Evolutionary conservation across 805 yeast species (phyloP), one percentile per base, ranked within the genome.

Genomic region (Yarrowia deformans): DNA sequence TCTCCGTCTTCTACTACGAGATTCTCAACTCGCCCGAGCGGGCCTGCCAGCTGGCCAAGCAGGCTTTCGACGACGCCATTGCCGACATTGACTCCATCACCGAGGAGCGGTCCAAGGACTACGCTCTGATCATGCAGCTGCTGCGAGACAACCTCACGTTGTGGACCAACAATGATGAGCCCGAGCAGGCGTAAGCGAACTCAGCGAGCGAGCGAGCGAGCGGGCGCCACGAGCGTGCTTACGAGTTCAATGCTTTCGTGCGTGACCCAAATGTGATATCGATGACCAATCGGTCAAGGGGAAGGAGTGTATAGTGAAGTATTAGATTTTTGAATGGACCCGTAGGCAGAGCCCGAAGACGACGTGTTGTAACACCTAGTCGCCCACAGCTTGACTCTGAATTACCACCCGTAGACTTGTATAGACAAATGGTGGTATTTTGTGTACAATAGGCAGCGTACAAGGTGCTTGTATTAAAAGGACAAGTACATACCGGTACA

Each of bases 1-100:
- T 94, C 85, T 92, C 97, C 69, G 99, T 94, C 71, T 94, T 94
- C 84, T 95, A 94, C 87, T 94, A 95, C 81, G 99, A 94, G 85
- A 95, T 95, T 79, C 90, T 93, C 81, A 93, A 93, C 83, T 91
- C 97, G 70, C 98, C 99, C 76, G 97, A 93, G 80, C 91, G 97
- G 82, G 99, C 99, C 75, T 94, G 99, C 82, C 97, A 93, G 81
- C 88, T 94, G 81, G 99, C 99, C 77, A 95, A 94, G 82, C 98
- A 94, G 84, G 98, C 99, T 45, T 94, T 95, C 76, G 99, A 94
- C 82, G 98, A 94, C 79, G 99, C 99, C 73, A 96, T 94, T 79
- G 97, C 99, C 72, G 98, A 95, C 84, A 88, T 94, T 80, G 99
- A 94, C 83, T 91, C 98, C 73, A 85, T 94, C 79, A 90, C 97